Base-by-base conservation (phyloP, 2,329 filamentous ascomycete species). In the Cladophialophora yegresii region DNA sequence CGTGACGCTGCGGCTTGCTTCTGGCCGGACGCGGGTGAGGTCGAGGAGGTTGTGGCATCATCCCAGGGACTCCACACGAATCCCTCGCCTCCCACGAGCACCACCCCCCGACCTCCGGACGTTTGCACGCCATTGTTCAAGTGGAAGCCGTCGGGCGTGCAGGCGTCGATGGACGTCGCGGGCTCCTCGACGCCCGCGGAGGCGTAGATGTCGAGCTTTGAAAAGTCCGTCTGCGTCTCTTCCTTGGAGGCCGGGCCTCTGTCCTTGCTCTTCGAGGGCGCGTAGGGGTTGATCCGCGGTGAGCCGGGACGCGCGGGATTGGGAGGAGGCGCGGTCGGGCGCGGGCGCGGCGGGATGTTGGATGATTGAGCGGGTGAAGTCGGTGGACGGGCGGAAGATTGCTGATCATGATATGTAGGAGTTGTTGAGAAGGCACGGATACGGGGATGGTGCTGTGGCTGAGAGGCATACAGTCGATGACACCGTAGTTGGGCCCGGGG, bases 21-120 rank as follows among this genome's bases (percentile, higher is more conserved):
- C 45, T 62, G 33, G 16, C 32, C 32, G 22, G 32, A 36, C 40
- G 23, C 36, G 36, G 16, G 16, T 8, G 36, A n/a, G 7, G 36
- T n/a, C 40, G 30, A 10, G 10, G 23, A n/a, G 40, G 6, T 45
- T 10, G 49, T 58, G 4, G 13, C 9, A 12, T n/a, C 28, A 54
- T 13, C 47, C 92, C 93, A 97, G 4, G 95, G 95, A 74, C 85
- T 81, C 95, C 95, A 99, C 57, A 82, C 79, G 75, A 97, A 98
- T 0, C 89, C 92, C 77, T 98, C 92, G 5, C 93, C 93, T 47
- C 87, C 89, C 1, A 97, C 84, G 4, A 99, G 82, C 67, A 99
- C 75, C 28, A 92, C 84, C 0, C 92, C 93, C 58, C 86, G 83
- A 0, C 89, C 88, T 53, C 85, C 86, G 1, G 80, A 79, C 32